Base-by-base conservation (phyloP, 768 basidiomycete genomes). In the Cyathus striatus region DNA sequence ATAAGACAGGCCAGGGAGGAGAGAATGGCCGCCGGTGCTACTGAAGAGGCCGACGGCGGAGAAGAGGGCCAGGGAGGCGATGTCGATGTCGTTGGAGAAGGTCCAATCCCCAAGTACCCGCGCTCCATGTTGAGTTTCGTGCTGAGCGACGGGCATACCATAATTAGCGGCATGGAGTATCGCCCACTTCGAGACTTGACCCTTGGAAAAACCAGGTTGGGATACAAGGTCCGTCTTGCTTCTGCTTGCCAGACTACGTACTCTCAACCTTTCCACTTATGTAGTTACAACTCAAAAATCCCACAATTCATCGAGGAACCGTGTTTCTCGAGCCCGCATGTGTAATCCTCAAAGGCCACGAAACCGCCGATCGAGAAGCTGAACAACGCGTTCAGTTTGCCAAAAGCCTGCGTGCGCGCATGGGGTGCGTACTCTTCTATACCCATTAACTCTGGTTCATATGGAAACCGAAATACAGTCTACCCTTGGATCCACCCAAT, bases 41-140 rank as follows among this genome's bases (percentile, higher is more conserved):
- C n/a, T n/a, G n/a, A n/a, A n/a, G 56, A 57, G 12, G 56, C 64
- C 27, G 64, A 67, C 18, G 72, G 70, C 9, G 73, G 71, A 12
- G 73, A 75, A 22, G 69, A 67, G 27, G 76, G 71, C 25, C n/a
- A n/a, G n/a, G n/a, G n/a, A n/a, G 78, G 70, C 1, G 79, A 79
- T 47, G 66, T 77, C 33, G 82, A 79, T 30, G 66, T 77, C 2
- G 77, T 76, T 41, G 83, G 79, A 7, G 83, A 83, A 58, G 87
- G 84, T 0, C 83, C 84, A 1, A 73, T 91, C 40, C 91, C 90
- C 2, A 82, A 75, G 43, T 97, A 91, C 60, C 81, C 90, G 3
- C 66, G 90, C 41, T 76, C 81, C 23, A 91, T 90, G 81, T 69
- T 96, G 43, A 73, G 65, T 34, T 70, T 96, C 22, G 71, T 82